Conservation (phyloP, 805 yeast species). For the Candida golubevii region DNA sequence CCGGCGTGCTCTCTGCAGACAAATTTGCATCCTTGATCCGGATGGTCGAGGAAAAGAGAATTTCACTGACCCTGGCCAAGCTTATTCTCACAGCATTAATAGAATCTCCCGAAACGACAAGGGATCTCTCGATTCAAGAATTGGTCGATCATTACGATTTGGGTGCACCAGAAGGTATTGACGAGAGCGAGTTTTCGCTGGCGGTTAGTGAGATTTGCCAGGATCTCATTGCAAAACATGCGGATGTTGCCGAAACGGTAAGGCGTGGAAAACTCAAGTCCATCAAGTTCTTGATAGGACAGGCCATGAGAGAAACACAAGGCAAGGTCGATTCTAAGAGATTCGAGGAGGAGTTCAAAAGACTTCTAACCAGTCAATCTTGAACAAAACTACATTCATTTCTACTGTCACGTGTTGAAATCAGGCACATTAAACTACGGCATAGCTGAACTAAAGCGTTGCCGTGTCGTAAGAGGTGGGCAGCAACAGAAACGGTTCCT, state of each 20-base stretch:
- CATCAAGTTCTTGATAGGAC: constrained; percentile 76
- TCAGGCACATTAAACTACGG: neutral
- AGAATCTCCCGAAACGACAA: constrained; percentile 38
- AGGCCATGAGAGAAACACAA: constrained; percentile 74
- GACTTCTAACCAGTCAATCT: constrained; percentile 12
- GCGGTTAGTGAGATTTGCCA: constrained; percentile 42
- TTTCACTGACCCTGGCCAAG: constrained; percentile 70
- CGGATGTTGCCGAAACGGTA: constrained; percentile 54
- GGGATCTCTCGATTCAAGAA: constrained; percentile 26
- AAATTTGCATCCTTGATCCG: constrained; percentile 53
- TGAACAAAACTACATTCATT: neutral
- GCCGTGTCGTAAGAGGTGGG: constrained; percentile 4
- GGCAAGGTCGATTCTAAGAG: constrained; percentile 49
- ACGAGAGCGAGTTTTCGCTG: constrained; percentile 29
- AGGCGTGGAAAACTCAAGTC: constrained; percentile 57
- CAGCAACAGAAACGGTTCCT: constrained; percentile 7
- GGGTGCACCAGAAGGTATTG: constrained; percentile 23
- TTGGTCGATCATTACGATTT: constrained; percentile 56
- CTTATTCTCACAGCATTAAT: constrained; percentile 59
- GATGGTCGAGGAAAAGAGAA: constrained; percentile 39
- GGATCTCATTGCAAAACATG: constrained; percentile 42
- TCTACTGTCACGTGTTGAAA: neutral
- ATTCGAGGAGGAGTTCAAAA: constrained; percentile 24
- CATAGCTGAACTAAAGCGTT: neutral
- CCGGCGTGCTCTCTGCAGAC: constrained; percentile 28